Conservation (phyloP, 257 asterid genomes). For the Solanum etuberosum region DNA sequence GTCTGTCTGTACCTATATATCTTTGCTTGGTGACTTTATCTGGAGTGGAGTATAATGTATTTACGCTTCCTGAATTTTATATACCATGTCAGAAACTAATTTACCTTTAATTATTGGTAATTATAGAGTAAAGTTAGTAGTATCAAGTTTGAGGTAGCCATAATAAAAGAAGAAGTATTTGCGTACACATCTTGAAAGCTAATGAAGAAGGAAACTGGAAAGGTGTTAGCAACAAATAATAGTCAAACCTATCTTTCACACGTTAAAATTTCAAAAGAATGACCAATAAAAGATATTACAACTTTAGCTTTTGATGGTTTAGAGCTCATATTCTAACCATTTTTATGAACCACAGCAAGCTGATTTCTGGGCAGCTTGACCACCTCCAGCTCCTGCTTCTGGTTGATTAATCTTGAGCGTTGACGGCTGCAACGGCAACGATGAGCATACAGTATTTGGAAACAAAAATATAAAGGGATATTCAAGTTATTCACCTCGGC, state of each 20-base stretch:
- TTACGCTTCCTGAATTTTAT: not conserved
- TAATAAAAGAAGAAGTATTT: not conserved
- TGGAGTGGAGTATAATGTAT: not conserved
- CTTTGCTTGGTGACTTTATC: not conserved
- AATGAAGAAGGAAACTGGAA: not conserved
- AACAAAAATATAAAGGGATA: not conserved
- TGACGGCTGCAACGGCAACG: constrained; percentile 1
- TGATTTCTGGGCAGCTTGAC: constrained; percentile 3
- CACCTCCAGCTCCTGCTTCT: not conserved
- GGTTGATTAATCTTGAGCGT: constrained; percentile 8
- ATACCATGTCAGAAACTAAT: not conserved
- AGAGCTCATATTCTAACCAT: not conserved
- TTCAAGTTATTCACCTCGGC: constrained; percentile 17
- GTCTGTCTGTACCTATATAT: too few species aligned
- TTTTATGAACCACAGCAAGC: constrained; percentile 11
- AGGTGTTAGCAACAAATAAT: not conserved
- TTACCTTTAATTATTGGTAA: not conserved
- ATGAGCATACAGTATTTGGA: not conserved
- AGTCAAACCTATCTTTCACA: constrained; percentile 24
- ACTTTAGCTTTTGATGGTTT: constrained; percentile 3
- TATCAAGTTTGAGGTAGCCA: not conserved
- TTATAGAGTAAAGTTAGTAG: not conserved
- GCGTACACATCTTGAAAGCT: not conserved
- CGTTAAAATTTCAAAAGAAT: constrained; percentile 24
- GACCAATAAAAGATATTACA: constrained; percentile 11